Percentiles rank a stretch among this genome's conserved stretches.
Conservation (phyloP, 176 grass and related monocot genomes). For the Aegilops longissima region DNA sequence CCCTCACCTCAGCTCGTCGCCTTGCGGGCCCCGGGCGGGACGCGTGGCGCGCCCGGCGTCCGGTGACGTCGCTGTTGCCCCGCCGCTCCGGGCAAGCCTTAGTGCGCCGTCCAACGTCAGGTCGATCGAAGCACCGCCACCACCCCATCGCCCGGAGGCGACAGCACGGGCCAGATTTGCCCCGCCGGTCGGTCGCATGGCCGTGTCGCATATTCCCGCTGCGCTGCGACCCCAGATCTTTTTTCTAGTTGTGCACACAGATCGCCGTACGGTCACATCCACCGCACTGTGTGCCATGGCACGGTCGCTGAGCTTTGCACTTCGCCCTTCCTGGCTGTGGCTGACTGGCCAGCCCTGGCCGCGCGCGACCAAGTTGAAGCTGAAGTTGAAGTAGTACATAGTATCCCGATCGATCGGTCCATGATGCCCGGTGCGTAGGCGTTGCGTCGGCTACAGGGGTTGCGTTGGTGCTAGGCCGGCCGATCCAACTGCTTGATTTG, state of each 20-base stretch:
- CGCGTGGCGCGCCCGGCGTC: conserved; percentile 25
- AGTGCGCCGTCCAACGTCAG: conserved; percentile 43
- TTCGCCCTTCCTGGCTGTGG: too few relatives aligned
- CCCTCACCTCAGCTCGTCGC: not conserved
- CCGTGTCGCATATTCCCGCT: not conserved
- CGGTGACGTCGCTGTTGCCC: conserved; percentile 42
- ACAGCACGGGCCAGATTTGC: not conserved
- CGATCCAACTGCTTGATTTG: not conserved
- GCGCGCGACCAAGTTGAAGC: not conserved
- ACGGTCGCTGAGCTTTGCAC: not conserved
- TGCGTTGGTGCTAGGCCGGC: not conserved
- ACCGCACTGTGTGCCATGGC: not conserved
- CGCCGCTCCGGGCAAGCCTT: not conserved
- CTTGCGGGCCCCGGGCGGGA: not conserved
- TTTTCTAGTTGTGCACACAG: not conserved
- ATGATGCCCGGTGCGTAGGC: not conserved
- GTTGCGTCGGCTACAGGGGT: not conserved
- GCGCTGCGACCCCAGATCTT: not conserved
- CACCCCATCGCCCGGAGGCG: not conserved
- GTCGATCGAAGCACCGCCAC: not conserved
- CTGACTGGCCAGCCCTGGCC: too few relatives aligned
- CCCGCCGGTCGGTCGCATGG: not conserved
- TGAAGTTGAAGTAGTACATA: not conserved
- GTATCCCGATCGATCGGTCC: too few relatives aligned
- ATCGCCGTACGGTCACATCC: not conserved